Percentiles rank a stretch among this genome's conserved stretches.
phyloP scores from a whole-genome alignment of 2,329 filamentous ascomycete species.

The Elsinoe fawcettii region DNA sequence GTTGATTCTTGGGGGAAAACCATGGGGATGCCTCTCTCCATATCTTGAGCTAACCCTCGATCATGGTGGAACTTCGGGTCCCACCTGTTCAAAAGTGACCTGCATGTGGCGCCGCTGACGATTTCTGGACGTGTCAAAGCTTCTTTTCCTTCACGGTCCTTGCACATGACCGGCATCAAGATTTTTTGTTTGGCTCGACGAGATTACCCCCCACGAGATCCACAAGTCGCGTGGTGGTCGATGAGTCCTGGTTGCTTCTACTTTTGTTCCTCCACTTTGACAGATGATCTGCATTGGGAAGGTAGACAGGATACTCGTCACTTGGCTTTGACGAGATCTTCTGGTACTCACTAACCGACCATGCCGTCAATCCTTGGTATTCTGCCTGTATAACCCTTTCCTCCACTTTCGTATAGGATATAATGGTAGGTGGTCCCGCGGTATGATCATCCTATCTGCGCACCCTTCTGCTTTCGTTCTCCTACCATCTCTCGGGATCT shows the following conservation, averaged over 20 bases:
- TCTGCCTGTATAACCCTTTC: neutral
- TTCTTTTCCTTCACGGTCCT: too few relatives aligned
- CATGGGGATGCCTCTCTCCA: too few relatives aligned
- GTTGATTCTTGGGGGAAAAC: neutral
- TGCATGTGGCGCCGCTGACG: neutral
- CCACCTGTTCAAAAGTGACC: neutral
- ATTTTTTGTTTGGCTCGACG: conserved; percentile 6
- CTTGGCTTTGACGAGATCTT: neutral
- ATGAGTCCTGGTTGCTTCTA: neutral
- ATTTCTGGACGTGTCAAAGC: neutral
- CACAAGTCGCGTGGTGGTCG: neutral
- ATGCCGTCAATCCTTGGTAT: conserved; percentile 4
- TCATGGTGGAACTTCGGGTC: neutral
- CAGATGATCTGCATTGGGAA: conserved; percentile 13
- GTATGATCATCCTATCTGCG: neutral
- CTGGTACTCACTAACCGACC: conserved; percentile 5
- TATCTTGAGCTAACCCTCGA: neutral
- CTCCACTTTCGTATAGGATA: conserved; percentile 1
- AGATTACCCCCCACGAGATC: conserved; percentile 7
- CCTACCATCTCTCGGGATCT: neutral
- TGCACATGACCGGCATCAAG: neutral
- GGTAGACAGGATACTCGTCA: neutral
- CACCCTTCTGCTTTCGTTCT: neutral
- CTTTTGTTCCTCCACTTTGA: neutral
- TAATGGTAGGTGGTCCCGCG: conserved; percentile 6